Conservation (phyloP, 1,284 basidiomycete species). For the Austroboletus novae-zelandiae region DNA sequence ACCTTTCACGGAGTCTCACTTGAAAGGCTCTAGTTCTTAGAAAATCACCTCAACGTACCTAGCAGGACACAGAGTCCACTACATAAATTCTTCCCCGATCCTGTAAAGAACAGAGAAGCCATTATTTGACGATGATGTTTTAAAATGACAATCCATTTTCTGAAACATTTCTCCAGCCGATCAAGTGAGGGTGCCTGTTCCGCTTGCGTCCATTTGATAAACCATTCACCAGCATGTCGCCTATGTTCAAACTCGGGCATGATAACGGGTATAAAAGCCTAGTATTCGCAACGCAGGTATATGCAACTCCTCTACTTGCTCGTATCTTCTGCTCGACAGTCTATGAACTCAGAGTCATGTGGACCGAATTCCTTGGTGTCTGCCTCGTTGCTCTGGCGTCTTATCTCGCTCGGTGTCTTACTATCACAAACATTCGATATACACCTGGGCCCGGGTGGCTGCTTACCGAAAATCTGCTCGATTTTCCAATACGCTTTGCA, state of each 20-base stretch:
- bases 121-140: too few species aligned
- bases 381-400: constrained; percentile 9
- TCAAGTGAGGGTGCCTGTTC: neutral
- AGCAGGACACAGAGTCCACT: too few species aligned
- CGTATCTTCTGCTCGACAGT: neutral
- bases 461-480: constrained; percentile 37
- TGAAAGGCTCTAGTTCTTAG: too few species aligned
- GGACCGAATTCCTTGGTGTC: neutral
- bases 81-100: too few species aligned
- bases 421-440: neutral
- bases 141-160: neutral
- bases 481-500: constrained; percentile 40
- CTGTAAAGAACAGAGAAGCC: too few species aligned
- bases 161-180: neutral
- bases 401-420: constrained; percentile 3
- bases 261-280: neutral
- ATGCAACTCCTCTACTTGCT: neutral
- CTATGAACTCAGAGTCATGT: neutral
- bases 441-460: constrained; percentile 31
- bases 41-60: too few species aligned
- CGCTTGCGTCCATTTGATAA: neutral
- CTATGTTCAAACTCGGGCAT: neutral
- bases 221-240: neutral
- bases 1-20: too few species aligned
- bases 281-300: neutral